These are phyloP conservation scores for Cyclotella sp. DNA, from an alignment of 108 stramenopile species.

Conservation along the genomic window DNA sequence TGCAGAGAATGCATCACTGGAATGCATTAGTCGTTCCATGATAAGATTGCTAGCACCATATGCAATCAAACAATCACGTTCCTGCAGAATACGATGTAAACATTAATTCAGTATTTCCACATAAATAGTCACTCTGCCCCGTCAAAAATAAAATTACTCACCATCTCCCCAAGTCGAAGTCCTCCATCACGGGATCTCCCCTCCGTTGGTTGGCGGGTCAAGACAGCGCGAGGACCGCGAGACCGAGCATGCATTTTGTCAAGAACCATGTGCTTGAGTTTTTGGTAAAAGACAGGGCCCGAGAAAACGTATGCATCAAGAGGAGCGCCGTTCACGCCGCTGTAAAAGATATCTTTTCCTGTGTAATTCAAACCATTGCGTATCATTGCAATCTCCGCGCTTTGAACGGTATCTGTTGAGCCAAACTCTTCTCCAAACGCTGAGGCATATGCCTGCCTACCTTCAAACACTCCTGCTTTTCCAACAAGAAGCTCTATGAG, in stretches of 20 bases:
- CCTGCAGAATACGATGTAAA: background rate
- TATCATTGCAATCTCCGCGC: conserved; percentile 88
- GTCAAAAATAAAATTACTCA: background rate
- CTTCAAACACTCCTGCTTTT: conserved; percentile 94
- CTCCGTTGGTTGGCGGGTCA: conserved; percentile 99
- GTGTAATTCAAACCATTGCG: conserved; percentile 95
- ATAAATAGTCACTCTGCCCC: background rate
- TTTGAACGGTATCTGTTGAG: conserved; percentile 90
- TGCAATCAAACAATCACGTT: conserved; percentile 98
- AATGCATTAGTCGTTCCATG: conserved; percentile 99
- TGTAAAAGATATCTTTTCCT: conserved; percentile 97
- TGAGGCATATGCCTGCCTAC: conserved; percentile 94
- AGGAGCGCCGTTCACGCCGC: conserved; percentile 87
- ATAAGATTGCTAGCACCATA: conserved; percentile 99
- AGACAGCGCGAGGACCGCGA: conserved; percentile 96
- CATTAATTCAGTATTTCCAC: background rate
- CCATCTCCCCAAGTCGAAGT: conserved; percentile 97
- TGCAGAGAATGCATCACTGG: conserved; percentile 97
- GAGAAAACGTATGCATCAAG: conserved; percentile 92
- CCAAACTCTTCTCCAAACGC: conserved; percentile 98
- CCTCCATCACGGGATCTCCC: conserved; percentile 99
- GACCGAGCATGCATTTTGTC: conserved; percentile 99
- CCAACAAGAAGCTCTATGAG: conserved; percentile 97
- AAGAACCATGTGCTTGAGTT: conserved; percentile 99
- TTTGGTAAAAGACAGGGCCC: conserved; percentile 99